Conservation (phyloP, 306 rosid species). For the Hippophae tibetana region DNA sequence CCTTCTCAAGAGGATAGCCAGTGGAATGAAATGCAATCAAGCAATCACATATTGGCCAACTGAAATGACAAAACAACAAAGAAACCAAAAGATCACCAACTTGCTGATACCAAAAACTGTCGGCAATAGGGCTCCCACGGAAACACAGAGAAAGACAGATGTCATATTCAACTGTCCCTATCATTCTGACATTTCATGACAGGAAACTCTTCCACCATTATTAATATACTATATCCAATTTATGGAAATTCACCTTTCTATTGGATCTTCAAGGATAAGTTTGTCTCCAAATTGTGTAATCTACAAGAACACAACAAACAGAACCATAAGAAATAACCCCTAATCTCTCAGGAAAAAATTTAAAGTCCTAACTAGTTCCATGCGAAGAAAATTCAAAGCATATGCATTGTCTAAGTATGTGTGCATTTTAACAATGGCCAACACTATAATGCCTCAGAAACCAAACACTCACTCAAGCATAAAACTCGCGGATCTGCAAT, state of each 20-base stretch:
- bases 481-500: background rate
- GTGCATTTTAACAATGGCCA: too few species aligned
- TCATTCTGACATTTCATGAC: too few species aligned
- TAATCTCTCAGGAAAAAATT: background rate
- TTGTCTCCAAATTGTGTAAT: constrained; percentile 76
- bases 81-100: constrained; percentile 14
- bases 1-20: constrained; percentile 90
- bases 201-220: too few species aligned
- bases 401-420: too few species aligned
- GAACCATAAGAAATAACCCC: constrained; percentile 9
- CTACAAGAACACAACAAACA: constrained; percentile 33
- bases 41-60: constrained; percentile 96
- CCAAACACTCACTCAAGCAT: background rate
- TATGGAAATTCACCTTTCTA: constrained; percentile 63
- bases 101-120: constrained; percentile 3
- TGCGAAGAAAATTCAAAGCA: too few species aligned
- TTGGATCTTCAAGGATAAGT: constrained; percentile 76
- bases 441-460: background rate
- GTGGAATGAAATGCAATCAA: constrained; percentile 90
- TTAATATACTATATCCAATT: background rate
- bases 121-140: background rate
- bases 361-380: background rate
- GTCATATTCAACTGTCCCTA: too few species aligned
- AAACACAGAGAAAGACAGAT: background rate
- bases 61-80: constrained; percentile 36